Evolutionary conservation across 2,329 filamentous ascomycete species (phyloP).

Genomic region (Alternaria brassicae): DNA sequence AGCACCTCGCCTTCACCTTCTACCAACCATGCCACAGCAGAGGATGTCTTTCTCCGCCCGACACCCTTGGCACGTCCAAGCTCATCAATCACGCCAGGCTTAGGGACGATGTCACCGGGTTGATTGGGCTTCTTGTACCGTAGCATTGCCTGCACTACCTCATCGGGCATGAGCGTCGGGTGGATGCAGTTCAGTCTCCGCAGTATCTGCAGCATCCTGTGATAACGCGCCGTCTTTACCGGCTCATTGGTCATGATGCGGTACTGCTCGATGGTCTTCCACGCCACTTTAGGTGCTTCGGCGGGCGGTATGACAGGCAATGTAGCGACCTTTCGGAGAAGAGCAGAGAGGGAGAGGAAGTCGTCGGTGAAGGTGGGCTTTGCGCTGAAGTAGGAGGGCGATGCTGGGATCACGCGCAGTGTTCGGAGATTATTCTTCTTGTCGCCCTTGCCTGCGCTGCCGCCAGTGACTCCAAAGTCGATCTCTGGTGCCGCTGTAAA

Average conservation of each 20-base stretch:
- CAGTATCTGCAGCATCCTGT: constrained; percentile 75
- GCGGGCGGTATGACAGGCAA: constrained; percentile 72
- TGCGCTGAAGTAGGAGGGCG: constrained; percentile 93
- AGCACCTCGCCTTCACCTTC: constrained; percentile 91
- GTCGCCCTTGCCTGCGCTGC: constrained; percentile 20
- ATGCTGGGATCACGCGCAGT: constrained; percentile 78
- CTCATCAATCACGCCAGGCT: constrained; percentile 72
- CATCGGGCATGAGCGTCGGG: constrained; percentile 73
- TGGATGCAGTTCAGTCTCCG: constrained; percentile 86
- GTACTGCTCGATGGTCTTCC: constrained; percentile 81
- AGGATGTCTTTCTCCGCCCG: constrained; percentile 86
- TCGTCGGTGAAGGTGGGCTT: constrained; percentile 86
- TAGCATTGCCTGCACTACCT: constrained; percentile 69
- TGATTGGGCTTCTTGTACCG: constrained; percentile 79
- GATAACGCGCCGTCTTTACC: constrained; percentile 72
- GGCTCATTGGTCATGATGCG: constrained; percentile 60
- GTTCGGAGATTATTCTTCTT: constrained; percentile 36
- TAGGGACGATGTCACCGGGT: constrained; percentile 69
- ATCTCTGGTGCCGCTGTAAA: constrained; percentile 56
- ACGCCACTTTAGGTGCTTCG: constrained; percentile 76
- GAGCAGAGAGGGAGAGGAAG: constrained; percentile 73
- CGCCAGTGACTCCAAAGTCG: constrained; percentile 43
- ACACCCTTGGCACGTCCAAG: constrained; percentile 80
- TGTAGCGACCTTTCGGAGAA: constrained; percentile 74
- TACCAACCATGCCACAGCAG: constrained; percentile 84